Percentiles rank a stretch among this genome's conserved stretches.
Evolutionary conservation across 2,329 filamentous ascomycete genomes (phyloP).

Genomic region (Fusarium nygamai): DNA sequence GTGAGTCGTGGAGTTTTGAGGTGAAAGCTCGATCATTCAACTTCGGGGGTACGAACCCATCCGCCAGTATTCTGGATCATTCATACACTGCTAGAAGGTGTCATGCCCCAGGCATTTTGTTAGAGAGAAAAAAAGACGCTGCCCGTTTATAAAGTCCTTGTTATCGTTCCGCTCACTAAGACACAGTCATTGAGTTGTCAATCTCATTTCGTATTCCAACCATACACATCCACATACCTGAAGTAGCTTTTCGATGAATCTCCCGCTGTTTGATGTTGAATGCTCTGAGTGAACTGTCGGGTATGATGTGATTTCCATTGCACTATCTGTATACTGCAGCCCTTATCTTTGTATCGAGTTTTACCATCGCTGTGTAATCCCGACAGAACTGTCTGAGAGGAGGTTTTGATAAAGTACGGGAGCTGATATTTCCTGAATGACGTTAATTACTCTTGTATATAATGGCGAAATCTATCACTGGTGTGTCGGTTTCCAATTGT

Average conservation of each 20-base stretch:
- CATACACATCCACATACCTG: neutral
- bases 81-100: neutral
- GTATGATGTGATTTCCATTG: neutral
- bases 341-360: neutral
- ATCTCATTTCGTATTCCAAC: neutral
- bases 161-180: neutral
- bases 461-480: neutral
- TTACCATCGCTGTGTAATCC: slow-evolving; percentile 16
- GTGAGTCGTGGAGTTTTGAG: neutral
- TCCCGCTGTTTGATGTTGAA: neutral
- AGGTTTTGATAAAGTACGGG: neutral
- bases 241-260: neutral
- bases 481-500: too few species aligned
- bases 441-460: neutral
- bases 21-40: neutral
- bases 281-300: neutral
- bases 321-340: neutral
- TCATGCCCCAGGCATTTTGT: too few species aligned
- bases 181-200: neutral
- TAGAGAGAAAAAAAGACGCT: neutral
- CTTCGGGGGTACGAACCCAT: neutral
- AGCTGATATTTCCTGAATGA: neutral
- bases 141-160: neutral
- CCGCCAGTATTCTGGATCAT: neutral
- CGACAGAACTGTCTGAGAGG: neutral